Conservation (phyloP, 2,329 filamentous ascomycete species). For the Colletotrichum sp. region DNA sequence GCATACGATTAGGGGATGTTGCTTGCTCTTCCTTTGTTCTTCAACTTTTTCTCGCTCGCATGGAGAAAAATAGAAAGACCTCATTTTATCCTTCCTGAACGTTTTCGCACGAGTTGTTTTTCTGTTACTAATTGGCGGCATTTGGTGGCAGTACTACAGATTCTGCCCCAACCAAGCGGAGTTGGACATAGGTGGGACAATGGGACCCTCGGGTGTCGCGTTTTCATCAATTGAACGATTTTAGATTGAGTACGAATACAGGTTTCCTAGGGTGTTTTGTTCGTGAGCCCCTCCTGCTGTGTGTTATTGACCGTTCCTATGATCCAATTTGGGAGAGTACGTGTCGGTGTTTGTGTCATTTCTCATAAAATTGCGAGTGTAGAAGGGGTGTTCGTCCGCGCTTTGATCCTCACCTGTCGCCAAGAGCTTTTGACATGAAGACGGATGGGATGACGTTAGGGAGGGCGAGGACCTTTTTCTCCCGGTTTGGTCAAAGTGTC, state of each 20-base stretch:
- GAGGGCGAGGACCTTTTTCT: neutral
- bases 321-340: too few species aligned
- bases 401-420: neutral
- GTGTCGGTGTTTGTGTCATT: neutral
- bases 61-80: neutral
- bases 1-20: neutral
- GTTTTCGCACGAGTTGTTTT: neutral
- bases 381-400: neutral
- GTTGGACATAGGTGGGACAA: neutral
- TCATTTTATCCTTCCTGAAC: neutral
- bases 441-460: neutral
- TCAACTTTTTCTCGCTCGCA: neutral
- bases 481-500: neutral
- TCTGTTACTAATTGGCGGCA: conserved; percentile 8
- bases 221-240: neutral
- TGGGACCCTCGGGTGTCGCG: neutral
- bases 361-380: neutral
- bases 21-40: neutral
- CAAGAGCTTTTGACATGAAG: neutral
- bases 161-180: neutral
- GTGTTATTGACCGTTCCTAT: neutral
- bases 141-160: neutral
- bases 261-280: neutral
- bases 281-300: neutral
- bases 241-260: conserved; percentile 15